phyloP scores from a whole-genome alignment of 306 rosid species.

The Cucumis sativus region Cucumber_9930_V3 NC_026655.2:25771501-25772000 shows the following conservation, averaged over 20 bases:
- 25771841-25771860: constrained; percentile 12
- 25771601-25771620: constrained; percentile 36
- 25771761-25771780: constrained; percentile 26
- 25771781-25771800: constrained; percentile 58
- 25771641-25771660: constrained; percentile 36
- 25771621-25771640: constrained; percentile 45
- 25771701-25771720: constrained; percentile 34
- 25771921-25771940: background rate
- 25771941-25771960: background rate
- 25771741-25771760: constrained; percentile 39
- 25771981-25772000: background rate
- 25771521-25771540: no score
- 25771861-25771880: background rate
- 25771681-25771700: constrained; percentile 47
- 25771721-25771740: constrained; percentile 47
- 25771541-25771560: no score
- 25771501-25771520: no score
- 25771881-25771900: background rate
- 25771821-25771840: constrained; percentile 57
- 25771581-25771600: constrained; percentile 15
- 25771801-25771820: constrained; percentile 42
- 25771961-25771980: background rate
- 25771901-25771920: background rate
- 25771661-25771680: constrained; percentile 38
- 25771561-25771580: constrained; percentile 10